Conservation (phyloP, 1,139 yeast species). For the Kodamaea alishanica region DNA sequence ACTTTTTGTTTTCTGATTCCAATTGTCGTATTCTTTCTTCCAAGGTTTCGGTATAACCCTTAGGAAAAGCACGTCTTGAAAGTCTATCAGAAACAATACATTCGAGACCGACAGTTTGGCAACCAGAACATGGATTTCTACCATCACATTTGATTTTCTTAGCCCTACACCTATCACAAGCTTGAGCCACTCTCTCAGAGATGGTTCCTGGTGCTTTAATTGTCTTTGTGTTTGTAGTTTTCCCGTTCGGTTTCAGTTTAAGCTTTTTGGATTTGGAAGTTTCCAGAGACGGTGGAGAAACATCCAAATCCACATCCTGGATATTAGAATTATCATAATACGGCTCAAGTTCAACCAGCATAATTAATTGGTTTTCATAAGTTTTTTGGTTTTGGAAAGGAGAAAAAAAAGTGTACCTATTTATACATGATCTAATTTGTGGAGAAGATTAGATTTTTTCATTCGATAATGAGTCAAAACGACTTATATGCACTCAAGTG, state of each 20-base stretch:
- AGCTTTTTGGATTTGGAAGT: slow-evolving; percentile 1
- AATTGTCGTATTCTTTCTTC: slow-evolving; percentile 46
- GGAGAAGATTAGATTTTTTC: no score
- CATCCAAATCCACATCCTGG: slow-evolving; percentile 2
- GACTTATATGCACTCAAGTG: no score
- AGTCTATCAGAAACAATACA: slow-evolving; percentile 46
- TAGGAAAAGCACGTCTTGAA: slow-evolving; percentile 31
- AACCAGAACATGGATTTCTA: slow-evolving; percentile 48
- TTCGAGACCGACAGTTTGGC: slow-evolving; percentile 42
- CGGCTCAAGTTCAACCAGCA: no score
- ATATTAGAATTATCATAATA: no score
- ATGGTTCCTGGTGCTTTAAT: slow-evolving; percentile 61
- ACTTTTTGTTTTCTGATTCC: slow-evolving; percentile 41
- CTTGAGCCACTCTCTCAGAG: slow-evolving; percentile 67
- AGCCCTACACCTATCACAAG: slow-evolving; percentile 83
- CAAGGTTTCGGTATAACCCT: slow-evolving; percentile 39
- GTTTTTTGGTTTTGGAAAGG: no score
- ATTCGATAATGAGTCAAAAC: no score
- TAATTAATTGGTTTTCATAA: no score
- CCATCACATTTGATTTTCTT: slow-evolving; percentile 77
- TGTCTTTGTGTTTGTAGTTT: slow-evolving; percentile 39
- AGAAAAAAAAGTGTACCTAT: no score
- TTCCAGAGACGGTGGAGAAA: slow-evolving; percentile 5
- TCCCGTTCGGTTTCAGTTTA: slow-evolving; percentile 3
- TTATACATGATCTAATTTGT: no score